Percentiles rank a stretch among this genome's conserved stretches.
phyloP scores from a whole-genome alignment of 2,329 filamentous ascomycete species.

The Hypoxylon sp. region DNA sequence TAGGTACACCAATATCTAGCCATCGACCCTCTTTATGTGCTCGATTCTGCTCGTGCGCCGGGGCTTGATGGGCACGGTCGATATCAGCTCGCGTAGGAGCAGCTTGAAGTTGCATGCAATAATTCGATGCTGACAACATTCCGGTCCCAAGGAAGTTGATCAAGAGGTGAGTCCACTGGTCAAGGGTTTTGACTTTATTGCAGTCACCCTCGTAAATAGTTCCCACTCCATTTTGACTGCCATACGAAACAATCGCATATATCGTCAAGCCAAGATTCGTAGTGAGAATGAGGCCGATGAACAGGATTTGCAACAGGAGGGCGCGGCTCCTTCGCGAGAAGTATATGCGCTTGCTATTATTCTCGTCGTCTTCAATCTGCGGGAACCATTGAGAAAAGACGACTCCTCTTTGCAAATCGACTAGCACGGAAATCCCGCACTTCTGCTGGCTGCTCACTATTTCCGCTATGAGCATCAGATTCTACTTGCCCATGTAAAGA shows the following conservation, averaged over 20 bases:
- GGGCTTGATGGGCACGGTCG: constrained; percentile 39
- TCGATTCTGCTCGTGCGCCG: background rate
- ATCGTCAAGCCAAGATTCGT: constrained; percentile 42
- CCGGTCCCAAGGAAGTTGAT: constrained; percentile 54
- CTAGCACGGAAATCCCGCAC: background rate
- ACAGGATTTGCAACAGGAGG: constrained; percentile 45
- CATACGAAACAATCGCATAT: constrained; percentile 37
- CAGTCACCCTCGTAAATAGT: constrained; percentile 51
- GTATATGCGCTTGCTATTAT: constrained; percentile 40
- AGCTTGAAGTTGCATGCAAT: constrained; percentile 56
- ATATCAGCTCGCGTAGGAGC: constrained; percentile 55
- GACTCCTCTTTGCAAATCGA: constrained; percentile 17
- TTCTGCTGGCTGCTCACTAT: background rate
- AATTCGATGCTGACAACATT: constrained; percentile 56
- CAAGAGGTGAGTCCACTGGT: constrained; percentile 51
- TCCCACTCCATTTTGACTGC: constrained; percentile 46
- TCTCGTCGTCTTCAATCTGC: constrained; percentile 39
- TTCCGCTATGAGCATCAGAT: background rate
- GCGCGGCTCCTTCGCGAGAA: constrained; percentile 43
- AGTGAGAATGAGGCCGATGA: constrained; percentile 47
- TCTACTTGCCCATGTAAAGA: background rate
- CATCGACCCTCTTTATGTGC: constrained; percentile 25
- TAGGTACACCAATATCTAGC: constrained; percentile 42
- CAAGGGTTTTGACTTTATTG: constrained; percentile 37
- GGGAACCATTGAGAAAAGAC: constrained; percentile 48